phyloP scores from a whole-genome alignment of 2,329 filamentous ascomycete genomes.

The Fusarium sp. region DNA sequence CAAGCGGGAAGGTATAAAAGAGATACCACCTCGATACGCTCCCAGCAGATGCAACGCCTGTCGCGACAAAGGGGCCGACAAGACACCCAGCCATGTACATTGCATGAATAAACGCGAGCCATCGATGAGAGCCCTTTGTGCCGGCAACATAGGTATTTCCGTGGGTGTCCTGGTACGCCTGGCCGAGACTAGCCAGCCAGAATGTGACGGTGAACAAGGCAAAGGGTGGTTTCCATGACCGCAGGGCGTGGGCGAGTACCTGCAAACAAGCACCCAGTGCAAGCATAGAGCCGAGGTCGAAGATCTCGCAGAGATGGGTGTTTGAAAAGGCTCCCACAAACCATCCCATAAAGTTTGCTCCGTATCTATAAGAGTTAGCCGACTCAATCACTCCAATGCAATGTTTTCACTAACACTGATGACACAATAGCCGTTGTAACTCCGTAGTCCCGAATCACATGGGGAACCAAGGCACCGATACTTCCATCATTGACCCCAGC shows the following conservation, averaged over 20 bases:
- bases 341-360: slow-evolving; percentile 73
- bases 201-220: slow-evolving; percentile 71
- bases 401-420: slow-evolving; percentile 58
- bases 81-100: slow-evolving; percentile 73
- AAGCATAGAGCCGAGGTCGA: slow-evolving; percentile 72
- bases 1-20: slow-evolving; percentile 71
- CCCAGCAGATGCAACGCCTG: slow-evolving; percentile 62
- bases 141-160: slow-evolving; percentile 74
- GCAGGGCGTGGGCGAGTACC: slow-evolving; percentile 67
- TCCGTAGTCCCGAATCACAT: slow-evolving; percentile 71
- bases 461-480: slow-evolving; percentile 74
- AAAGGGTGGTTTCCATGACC: slow-evolving; percentile 72
- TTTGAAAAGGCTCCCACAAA: slow-evolving; percentile 71
- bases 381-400: neutral
- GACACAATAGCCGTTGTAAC: slow-evolving; percentile 68
- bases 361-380: slow-evolving; percentile 58
- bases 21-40: slow-evolving; percentile 63
- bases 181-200: slow-evolving; percentile 70
- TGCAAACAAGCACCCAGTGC: slow-evolving; percentile 70
- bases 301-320: slow-evolving; percentile 65
- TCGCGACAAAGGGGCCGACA: slow-evolving; percentile 69
- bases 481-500: slow-evolving; percentile 77
- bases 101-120: slow-evolving; percentile 76
- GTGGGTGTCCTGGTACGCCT: slow-evolving; percentile 76
- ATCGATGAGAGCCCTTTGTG: slow-evolving; percentile 68